These are phyloP conservation scores for Coemansia sp. DNA, from an alignment of 192 early-diverging fungal species.

Conservation along the genomic window DNA sequence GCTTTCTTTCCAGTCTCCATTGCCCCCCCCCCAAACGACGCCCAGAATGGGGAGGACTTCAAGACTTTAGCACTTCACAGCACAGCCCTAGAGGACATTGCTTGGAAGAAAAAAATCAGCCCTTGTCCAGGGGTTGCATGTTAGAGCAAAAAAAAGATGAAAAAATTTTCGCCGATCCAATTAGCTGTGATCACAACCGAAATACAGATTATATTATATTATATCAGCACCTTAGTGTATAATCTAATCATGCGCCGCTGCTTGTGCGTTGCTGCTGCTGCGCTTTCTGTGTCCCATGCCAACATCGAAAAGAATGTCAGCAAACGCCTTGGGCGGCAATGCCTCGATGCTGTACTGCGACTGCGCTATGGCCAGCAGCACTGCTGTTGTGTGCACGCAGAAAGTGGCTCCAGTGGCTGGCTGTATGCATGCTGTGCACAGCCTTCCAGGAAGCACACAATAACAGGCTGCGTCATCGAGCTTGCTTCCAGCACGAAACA, in stretches of 20 bases:
- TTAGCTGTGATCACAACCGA: background rate
- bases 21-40: too few species aligned
- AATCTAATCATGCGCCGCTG: too few species aligned
- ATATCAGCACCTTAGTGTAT: too few species aligned
- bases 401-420: slow-evolving; percentile 19
- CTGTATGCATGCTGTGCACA: slow-evolving; percentile 35
- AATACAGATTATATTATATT: too few species aligned
- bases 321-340: slow-evolving; percentile 32
- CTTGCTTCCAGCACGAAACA: slow-evolving; percentile 29
- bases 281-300: background rate
- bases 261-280: background rate
- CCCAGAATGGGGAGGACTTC: too few species aligned
- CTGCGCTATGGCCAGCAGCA: slow-evolving; percentile 43
- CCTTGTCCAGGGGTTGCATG: background rate
- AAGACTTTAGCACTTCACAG: too few species aligned
- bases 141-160: background rate
- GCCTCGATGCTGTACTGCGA: slow-evolving; percentile 25
- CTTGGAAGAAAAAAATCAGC: background rate
- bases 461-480: slow-evolving; percentile 27
- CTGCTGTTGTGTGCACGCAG: slow-evolving; percentile 44
- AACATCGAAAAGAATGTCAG: slow-evolving; percentile 34
- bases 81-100: too few species aligned
- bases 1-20: too few species aligned
- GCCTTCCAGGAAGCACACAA: slow-evolving; percentile 49
- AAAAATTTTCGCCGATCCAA: slow-evolving; percentile 27